Base-by-base conservation (phyloP, 75 land plant genomes). In the Selaginella moellendorffii region DNA sequence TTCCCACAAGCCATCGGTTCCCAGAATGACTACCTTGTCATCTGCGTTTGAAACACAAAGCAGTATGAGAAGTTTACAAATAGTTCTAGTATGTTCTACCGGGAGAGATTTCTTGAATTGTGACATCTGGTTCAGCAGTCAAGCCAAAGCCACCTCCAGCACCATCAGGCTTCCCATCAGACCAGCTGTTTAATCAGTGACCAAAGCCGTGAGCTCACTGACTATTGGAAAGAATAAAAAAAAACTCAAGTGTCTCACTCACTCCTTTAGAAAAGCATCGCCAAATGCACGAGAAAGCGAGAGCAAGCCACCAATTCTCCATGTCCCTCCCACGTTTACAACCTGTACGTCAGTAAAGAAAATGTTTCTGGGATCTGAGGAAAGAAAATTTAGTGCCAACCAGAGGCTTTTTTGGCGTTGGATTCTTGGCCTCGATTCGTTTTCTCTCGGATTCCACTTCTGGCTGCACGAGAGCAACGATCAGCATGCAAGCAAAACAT, bases 81-180 rank as follows among this genome's bases (percentile, higher is more conserved):
- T 63, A 19, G 23, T 28, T n/a, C 30, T 52, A 53, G 31, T 5
- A 63, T 64, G 65, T 26, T 26, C 8, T 75, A 78, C 80, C 80
- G 31, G 65, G 65, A 56, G 69, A 29, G 9, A 78, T 24, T 2
- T 72, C 65, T 66, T 78, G 70, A 24, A 78, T 73, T 27, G 69
- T 61, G n/a, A 78, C 74, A 65, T 76, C 30, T 28, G 80, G 80
- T 30, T 78, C 80, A 5, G 78, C 80, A 19, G 63, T 78, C 54
- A 78, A 73, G 2, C 80, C 80, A 71, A 62, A 78, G 51, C 80
- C 80, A 70, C 80, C 80, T 21, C 69, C 65, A 20, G 80, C 80
- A 14, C 80, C 80, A 58, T 78, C 74, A 20, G 42, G 29, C 69
- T 52, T 75, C 59, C 68, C 66, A 75, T 78, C 80, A 36, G 80